A percentile compares a stretch with the other conserved stretches of the same genome.
Evolutionary conservation across 805 yeast genomes (phyloP).

Genomic region (Saccharomyces jurei): DNA sequence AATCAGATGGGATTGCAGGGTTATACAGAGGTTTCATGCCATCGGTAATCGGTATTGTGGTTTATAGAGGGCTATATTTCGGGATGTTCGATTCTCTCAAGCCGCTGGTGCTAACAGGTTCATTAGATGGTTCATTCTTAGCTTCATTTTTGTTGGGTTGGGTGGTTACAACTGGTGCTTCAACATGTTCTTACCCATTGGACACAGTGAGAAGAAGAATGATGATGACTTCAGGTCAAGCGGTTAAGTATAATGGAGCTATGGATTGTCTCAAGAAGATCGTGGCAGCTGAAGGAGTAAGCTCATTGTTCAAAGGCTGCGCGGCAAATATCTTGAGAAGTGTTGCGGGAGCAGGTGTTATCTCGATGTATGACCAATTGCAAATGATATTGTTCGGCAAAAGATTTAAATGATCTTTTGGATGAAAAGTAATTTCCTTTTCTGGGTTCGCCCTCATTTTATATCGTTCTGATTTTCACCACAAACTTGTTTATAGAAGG

Average conservation of each 20-base stretch:
- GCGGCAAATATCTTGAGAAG: constrained; percentile 98
- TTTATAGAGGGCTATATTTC: constrained; percentile 95
- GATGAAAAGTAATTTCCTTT: not conserved
- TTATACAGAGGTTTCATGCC: constrained; percentile 97
- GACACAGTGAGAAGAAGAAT: constrained; percentile 97
- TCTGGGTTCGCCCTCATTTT: not conserved
- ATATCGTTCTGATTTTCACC: not conserved
- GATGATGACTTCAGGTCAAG: constrained; percentile 98
- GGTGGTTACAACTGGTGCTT: constrained; percentile 93
- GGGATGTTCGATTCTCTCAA: constrained; percentile 91
- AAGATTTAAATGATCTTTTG: constrained; percentile 54
- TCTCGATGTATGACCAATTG: constrained; percentile 90
- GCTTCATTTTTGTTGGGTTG: constrained; percentile 93
- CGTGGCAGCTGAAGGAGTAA: constrained; percentile 84
- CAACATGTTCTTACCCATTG: constrained; percentile 93
- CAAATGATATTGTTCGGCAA: constrained; percentile 87
- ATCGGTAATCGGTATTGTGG: constrained; percentile 88
- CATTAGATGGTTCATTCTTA: constrained; percentile 80
- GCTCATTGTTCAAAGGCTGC: constrained; percentile 91
- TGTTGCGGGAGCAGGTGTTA: constrained; percentile 98
- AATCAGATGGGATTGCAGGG: constrained; percentile 92
- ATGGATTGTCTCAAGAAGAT: constrained; percentile 80
- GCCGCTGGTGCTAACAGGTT: constrained; percentile 85
- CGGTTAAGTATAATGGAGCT: constrained; percentile 87
- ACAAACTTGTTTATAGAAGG: not conserved